Percentiles rank a stretch among this genome's conserved stretches.
Conservation (phyloP, 345 rosid genomes). For the Syzygium oleosum region DNA sequence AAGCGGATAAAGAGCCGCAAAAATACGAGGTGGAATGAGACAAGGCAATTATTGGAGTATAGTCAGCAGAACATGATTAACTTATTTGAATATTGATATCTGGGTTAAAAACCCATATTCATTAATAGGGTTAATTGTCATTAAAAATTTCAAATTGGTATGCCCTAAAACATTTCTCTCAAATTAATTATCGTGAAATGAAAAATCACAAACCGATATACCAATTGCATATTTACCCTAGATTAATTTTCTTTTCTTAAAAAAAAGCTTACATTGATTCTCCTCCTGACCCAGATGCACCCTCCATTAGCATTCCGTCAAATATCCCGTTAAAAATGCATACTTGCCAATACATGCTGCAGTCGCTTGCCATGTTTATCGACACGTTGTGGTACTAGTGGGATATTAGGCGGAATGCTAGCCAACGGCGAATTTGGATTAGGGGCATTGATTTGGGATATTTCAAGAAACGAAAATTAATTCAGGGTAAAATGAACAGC, state of each 20-base stretch:
- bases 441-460: rapidly evolving
- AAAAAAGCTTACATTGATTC: background rate
- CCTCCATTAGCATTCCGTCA: background rate
- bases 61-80: background rate
- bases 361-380: background rate
- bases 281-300: background rate
- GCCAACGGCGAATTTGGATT: rapidly evolving
- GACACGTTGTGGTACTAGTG: no score
- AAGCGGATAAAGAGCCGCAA: background rate
- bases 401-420: background rate
- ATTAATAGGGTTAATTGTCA: background rate
- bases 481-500: rapidly evolving
- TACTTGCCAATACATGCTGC: rapidly evolving
- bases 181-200: background rate
- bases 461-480: background rate
- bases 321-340: background rate
- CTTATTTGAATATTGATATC: background rate
- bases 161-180: background rate
- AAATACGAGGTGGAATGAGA: background rate
- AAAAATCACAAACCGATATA: background rate
- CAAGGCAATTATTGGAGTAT: background rate
- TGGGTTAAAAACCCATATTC: background rate
- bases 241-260: background rate
- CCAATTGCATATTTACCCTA: background rate
- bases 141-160: background rate